A percentile compares a stretch with the other conserved stretches of the same genome.
These are phyloP conservation scores for Isabelozyma gotoi DNA, from an alignment of 805 yeast genomes.

Conservation along the genomic window DNA sequence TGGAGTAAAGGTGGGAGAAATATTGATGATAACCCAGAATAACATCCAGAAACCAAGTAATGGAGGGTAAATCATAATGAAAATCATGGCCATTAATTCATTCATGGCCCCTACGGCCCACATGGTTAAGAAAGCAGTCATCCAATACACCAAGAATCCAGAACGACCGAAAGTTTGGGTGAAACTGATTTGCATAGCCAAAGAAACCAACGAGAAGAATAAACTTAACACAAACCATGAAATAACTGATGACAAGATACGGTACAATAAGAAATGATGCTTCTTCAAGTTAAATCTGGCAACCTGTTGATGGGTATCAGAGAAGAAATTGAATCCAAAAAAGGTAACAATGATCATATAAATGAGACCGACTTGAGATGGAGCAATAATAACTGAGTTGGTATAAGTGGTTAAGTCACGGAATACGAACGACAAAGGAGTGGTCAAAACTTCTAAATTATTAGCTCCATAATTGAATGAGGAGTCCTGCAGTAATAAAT, in stretches of 20 bases:
- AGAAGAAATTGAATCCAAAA: constrained; percentile 65
- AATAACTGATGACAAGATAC: constrained; percentile 49
- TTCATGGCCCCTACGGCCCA: constrained; percentile 75
- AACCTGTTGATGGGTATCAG: constrained; percentile 50
- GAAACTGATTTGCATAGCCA: constrained; percentile 67
- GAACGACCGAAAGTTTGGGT: constrained; percentile 58
- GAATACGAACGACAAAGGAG: constrained; percentile 32
- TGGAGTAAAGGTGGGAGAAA: constrained; percentile 68
- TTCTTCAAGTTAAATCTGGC: constrained; percentile 44
- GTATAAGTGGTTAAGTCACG: constrained; percentile 52
- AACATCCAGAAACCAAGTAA: constrained; percentile 69
- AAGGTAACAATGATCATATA: constrained; percentile 71
- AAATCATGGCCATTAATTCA: constrained; percentile 58
- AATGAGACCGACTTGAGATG: constrained; percentile 73
- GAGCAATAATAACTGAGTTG: constrained; percentile 56
- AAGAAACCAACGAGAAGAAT: constrained; percentile 57
- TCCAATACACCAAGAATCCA: constrained; percentile 77
- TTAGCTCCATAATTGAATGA: not conserved
- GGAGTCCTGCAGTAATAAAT: constrained; percentile 11
- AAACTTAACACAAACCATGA: constrained; percentile 60
- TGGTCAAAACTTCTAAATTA: constrained; percentile 20
- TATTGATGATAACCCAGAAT: constrained; percentile 66
- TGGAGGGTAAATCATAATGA: constrained; percentile 59
- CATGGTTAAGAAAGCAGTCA: constrained; percentile 66
- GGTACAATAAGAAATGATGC: constrained; percentile 48